A percentile compares a stretch with the other conserved stretches of the same genome.
These are phyloP conservation scores for Umbelopsis sp. DNA, from an alignment of 192 early-diverging fungal species.

Conservation along the genomic window DNA sequence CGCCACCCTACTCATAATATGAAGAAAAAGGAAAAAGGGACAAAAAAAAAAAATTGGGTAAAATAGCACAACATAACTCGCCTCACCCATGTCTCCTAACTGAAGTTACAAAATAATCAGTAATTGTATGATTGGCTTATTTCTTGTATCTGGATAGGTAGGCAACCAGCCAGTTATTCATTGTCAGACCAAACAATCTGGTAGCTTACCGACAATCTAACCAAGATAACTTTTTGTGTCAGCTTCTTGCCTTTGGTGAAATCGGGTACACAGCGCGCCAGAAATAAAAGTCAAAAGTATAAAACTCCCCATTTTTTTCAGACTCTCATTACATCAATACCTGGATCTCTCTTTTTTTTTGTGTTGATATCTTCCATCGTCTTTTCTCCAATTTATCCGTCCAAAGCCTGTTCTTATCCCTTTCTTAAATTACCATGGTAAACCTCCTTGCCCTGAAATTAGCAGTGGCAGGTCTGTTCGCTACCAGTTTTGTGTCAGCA, in stretches of 20 bases:
- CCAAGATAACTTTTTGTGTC: not conserved
- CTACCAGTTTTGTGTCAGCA: not conserved
- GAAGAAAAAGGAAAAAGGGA: too few relatives aligned
- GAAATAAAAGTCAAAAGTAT: not conserved
- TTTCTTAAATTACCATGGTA: not conserved
- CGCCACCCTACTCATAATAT: too few relatives aligned
- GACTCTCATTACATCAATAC: not conserved
- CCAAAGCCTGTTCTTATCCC: not conserved
- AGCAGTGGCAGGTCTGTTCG: not conserved
- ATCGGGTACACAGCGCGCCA: not conserved
- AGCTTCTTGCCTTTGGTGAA: not conserved
- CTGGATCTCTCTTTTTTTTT: not conserved
- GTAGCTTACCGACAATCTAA: not conserved
- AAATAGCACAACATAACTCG: too few relatives aligned
- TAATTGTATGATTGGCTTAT: too few relatives aligned
- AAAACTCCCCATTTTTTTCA: not conserved
- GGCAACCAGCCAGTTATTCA: too few relatives aligned
- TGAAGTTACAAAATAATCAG: too few relatives aligned
- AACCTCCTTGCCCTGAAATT: slow-evolving; percentile 16
- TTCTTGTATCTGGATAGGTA: too few relatives aligned
- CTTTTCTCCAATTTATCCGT: not conserved
- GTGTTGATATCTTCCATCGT: not conserved
- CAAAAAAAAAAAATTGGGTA: too few relatives aligned
- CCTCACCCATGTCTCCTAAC: too few relatives aligned
- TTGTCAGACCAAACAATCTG: too few relatives aligned